Evolutionary conservation across 306 rosid species (phyloP).

Genomic region (Begonia peltatifolia): DNA sequence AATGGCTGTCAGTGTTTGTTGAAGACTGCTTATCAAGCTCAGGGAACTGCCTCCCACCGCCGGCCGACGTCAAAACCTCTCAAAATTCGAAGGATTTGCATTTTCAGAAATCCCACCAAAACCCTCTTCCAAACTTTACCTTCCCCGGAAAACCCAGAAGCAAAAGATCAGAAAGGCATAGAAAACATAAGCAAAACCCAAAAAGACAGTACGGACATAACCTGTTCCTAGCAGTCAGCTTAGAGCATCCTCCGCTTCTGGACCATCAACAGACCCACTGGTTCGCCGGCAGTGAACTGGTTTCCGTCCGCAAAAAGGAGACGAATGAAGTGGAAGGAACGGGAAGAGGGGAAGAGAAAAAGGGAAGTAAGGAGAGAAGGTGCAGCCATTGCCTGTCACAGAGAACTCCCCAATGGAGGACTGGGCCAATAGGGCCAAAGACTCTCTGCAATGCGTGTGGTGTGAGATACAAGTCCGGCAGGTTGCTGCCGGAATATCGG

Average conservation of each 20-base stretch:
- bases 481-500: slow-evolving; percentile 53
- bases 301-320: slow-evolving; percentile 20
- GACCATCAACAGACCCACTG: slow-evolving; percentile 35
- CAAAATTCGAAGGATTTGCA: slow-evolving; percentile 9
- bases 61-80: slow-evolving; percentile 3
- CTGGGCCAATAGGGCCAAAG: slow-evolving; percentile 66
- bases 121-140: slow-evolving; percentile 17
- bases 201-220: slow-evolving; percentile 23
- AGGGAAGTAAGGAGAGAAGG: slow-evolving; percentile 25
- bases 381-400: slow-evolving; percentile 52
- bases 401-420: slow-evolving; percentile 75
- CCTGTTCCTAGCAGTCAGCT: slow-evolving; percentile 14
- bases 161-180: slow-evolving; percentile 43
- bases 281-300: slow-evolving; percentile 51
- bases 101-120: not conserved
- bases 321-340: slow-evolving; percentile 3
- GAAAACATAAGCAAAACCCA: slow-evolving; percentile 21
- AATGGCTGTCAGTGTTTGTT: slow-evolving; percentile 61
- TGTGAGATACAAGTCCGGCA: slow-evolving; percentile 57
- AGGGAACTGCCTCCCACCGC: slow-evolving; percentile 32
- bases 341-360: slow-evolving; percentile 7
- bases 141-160: slow-evolving; percentile 68
- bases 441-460: slow-evolving; percentile 72
- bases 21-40: slow-evolving; percentile 61
- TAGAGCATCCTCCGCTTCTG: slow-evolving; percentile 41